phyloP scores from a whole-genome alignment of 2,329 filamentous ascomycete genomes.

The Sporothrix curviconia region DNA sequence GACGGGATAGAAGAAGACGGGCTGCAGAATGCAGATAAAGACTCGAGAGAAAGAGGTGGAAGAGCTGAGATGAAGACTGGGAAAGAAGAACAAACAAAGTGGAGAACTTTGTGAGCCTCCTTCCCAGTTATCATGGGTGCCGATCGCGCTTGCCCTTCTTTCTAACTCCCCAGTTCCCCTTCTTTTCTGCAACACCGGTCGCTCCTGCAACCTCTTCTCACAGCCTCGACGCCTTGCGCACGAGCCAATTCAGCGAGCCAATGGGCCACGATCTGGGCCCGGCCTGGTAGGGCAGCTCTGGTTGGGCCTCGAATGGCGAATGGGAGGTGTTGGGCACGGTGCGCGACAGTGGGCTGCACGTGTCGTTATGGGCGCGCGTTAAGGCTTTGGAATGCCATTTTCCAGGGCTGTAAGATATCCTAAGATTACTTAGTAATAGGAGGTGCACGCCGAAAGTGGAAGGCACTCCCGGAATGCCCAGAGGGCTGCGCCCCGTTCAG shows the following conservation, averaged over 20 bases:
- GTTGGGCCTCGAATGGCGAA: too few species aligned
- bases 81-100: not conserved
- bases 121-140: not conserved
- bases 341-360: not conserved
- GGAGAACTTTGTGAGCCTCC: not conserved
- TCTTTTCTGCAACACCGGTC: not conserved
- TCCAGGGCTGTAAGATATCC: too few species aligned
- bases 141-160: not conserved
- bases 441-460: not conserved
- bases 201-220: slow-evolving; percentile 1
- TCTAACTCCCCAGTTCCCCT: not conserved
- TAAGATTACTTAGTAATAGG: too few species aligned
- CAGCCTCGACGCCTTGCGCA: slow-evolving; percentile 10
- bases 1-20: not conserved
- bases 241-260: not conserved
- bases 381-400: not conserved
- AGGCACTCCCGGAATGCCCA: slow-evolving; percentile 9
- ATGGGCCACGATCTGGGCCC: too few species aligned
- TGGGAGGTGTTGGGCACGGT: not conserved
- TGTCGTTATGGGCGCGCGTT: not conserved
- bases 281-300: too few species aligned
- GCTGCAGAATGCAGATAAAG: too few species aligned
- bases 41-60: too few species aligned
- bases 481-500: slow-evolving; percentile 11
- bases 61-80: not conserved